These are phyloP conservation scores for Metschnikowia hibisci DNA, from an alignment of 805 yeast species.

Conservation along the genomic window DNA sequence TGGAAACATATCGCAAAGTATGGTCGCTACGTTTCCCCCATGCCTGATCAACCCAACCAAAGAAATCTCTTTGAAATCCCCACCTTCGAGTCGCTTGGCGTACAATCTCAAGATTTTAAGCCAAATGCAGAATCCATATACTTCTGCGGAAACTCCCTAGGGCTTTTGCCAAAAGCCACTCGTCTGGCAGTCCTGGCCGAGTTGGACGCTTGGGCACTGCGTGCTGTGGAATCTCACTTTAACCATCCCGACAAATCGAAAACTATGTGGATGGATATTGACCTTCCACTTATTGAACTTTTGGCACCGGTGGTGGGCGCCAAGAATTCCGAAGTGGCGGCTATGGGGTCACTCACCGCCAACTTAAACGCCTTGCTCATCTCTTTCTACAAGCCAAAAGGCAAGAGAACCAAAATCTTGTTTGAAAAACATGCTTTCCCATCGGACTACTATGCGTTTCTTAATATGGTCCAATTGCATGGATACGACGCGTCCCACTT, in stretches of 20 bases:
- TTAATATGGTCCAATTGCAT: slow-evolving; percentile 63
- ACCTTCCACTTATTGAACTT: slow-evolving; percentile 66
- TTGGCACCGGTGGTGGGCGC: slow-evolving; percentile 80
- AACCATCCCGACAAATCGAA: slow-evolving; percentile 54
- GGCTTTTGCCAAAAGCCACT: slow-evolving; percentile 75
- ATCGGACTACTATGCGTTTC: slow-evolving; percentile 83
- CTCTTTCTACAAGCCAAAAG: slow-evolving; percentile 69
- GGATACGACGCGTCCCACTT: slow-evolving; percentile 51
- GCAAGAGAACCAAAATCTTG: slow-evolving; percentile 59
- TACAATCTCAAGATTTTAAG: slow-evolving; percentile 20
- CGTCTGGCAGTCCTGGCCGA: slow-evolving; percentile 57
- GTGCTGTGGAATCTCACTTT: slow-evolving; percentile 86
- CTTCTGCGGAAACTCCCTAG: slow-evolving; percentile 91
- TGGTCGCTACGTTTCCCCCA: neutral
- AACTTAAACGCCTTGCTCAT: slow-evolving; percentile 72
- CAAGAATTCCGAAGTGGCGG: slow-evolving; percentile 68
- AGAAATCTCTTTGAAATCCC: slow-evolving; percentile 59
- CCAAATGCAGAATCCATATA: slow-evolving; percentile 42
- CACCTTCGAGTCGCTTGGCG: slow-evolving; percentile 58
- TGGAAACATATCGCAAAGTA: too few species aligned
- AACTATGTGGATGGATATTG: slow-evolving; percentile 82
- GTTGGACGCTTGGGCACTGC: slow-evolving; percentile 72
- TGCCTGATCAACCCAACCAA: slow-evolving; percentile 31
- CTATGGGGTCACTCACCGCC: slow-evolving; percentile 81
- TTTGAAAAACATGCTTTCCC: slow-evolving; percentile 90